Evolutionary conservation across 345 rosid genomes (phyloP).

Genomic region (Linum usitatissimum): DNA sequence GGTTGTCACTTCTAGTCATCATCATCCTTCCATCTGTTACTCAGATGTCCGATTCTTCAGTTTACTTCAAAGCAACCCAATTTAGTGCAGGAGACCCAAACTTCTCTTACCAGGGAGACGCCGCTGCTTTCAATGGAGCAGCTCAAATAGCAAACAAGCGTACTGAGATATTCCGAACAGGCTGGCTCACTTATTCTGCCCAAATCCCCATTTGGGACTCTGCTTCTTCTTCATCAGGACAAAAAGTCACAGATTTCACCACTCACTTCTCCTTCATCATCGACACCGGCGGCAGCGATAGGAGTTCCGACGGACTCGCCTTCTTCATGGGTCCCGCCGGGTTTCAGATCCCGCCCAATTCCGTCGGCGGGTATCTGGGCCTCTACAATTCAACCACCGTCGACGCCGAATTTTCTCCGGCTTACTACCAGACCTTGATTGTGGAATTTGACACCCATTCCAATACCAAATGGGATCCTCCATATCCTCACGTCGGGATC

Average conservation of each 20-base stretch:
- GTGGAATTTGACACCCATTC: conserved; percentile 26
- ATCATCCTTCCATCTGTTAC: neutral
- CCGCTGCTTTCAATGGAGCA: conserved; percentile 17
- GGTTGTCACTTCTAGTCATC: too few relatives aligned
- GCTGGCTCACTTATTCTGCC: conserved; percentile 23
- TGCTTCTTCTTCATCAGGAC: too few relatives aligned
- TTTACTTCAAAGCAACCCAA: conserved; percentile 17
- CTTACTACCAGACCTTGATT: conserved; percentile 14
- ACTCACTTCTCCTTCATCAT: conserved; percentile 28
- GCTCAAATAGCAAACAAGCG: conserved; percentile 20
- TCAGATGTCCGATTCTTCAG: conserved; percentile 8
- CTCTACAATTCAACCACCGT: conserved; percentile 19
- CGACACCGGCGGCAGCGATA: neutral
- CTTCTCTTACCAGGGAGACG: conserved; percentile 30
- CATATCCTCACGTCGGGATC: conserved; percentile 31
- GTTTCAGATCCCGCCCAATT: conserved; percentile 33
- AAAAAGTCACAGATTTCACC: conserved; percentile 22
- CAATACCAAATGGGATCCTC: conserved; percentile 28
- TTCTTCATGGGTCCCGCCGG: conserved; percentile 36
- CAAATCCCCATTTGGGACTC: conserved; percentile 26
- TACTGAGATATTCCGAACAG: conserved; percentile 21
- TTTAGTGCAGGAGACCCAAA: conserved; percentile 11
- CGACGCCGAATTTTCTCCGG: conserved; percentile 7
- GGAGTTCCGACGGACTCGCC: conserved; percentile 19
- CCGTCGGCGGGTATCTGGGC: conserved; percentile 34